These are phyloP conservation scores for Aspergillus piperis DNA, from an alignment of 2,329 filamentous ascomycete genomes.

Conservation along the genomic window DNA sequence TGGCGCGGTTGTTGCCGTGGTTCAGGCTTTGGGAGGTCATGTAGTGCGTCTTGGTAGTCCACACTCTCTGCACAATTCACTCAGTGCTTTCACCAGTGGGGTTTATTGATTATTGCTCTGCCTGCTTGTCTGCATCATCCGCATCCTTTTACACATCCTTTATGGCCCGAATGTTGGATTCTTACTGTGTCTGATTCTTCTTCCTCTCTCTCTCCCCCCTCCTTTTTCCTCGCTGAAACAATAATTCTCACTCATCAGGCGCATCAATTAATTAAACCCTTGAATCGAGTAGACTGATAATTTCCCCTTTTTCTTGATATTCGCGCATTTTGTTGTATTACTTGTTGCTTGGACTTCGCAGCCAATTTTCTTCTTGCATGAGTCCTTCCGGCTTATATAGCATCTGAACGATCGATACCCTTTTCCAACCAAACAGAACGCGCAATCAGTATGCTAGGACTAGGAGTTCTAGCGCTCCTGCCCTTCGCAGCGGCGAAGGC, in stretches of 20 bases:
- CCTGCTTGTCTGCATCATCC: neutral
- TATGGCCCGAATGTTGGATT: neutral
- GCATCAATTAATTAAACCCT: neutral
- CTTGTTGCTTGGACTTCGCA: neutral
- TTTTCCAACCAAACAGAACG: neutral
- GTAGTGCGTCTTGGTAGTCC: neutral
- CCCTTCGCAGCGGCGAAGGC: slow-evolving; percentile 31
- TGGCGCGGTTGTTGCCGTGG: slow-evolving; percentile 2
- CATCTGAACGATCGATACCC: neutral
- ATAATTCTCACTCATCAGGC: neutral
- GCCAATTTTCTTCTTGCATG: neutral
- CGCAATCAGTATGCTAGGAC: slow-evolving; percentile 30
- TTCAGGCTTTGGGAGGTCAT: neutral
- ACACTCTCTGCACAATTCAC: neutral
- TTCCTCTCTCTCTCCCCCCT: neutral
- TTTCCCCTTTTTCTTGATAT: neutral
- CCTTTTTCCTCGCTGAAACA: neutral
- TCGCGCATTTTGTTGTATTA: neutral
- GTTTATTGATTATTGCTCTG: slow-evolving; percentile 2
- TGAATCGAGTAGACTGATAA: neutral
- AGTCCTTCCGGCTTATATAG: neutral
- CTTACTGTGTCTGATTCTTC: neutral
- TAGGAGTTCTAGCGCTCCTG: slow-evolving; percentile 33
- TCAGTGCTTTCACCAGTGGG: slow-evolving; percentile 1
- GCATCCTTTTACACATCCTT: neutral